Conservation (phyloP, 345 rosid genomes). For the Melastoma malabathricum region DNA sequence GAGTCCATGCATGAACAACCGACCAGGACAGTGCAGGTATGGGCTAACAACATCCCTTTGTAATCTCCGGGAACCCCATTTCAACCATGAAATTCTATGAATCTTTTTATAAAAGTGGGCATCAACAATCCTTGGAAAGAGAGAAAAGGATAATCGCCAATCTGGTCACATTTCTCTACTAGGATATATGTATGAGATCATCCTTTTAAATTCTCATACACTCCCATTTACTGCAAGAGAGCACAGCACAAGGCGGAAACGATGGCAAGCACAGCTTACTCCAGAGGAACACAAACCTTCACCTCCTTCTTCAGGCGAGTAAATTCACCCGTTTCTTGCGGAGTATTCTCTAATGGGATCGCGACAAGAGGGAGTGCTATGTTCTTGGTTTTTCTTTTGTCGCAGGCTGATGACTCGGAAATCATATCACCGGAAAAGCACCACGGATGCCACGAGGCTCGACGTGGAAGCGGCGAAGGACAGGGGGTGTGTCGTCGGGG, state of each 20-base stretch:
- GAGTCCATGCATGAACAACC: neutral
- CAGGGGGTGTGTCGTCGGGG: neutral
- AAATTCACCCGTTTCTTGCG: no score
- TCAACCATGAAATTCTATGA: conserved; percentile 1
- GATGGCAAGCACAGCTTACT: conserved; percentile 13
- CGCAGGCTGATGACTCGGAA: conserved; percentile 20
- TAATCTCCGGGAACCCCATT: neutral
- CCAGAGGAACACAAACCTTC: conserved; percentile 24
- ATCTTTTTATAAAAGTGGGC: neutral
- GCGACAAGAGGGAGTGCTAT: no score
- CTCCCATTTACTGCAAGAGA: neutral
- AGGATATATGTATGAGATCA: neutral
- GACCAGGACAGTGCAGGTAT: neutral
- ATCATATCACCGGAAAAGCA: conserved; percentile 18
- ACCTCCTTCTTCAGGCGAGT: conserved; percentile 28
- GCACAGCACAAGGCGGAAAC: conserved; percentile 5
- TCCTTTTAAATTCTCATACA: neutral
- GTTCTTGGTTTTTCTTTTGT: neutral
- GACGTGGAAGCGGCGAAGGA: conserved; percentile 12
- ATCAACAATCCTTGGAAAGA: conserved; percentile 5
- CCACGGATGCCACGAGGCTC: conserved; percentile 9
- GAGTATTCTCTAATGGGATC: no score
- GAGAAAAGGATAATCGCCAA: conserved; percentile 11
- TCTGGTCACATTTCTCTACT: conserved; percentile 1
- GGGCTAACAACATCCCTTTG: conserved; percentile 9